phyloP scores from a whole-genome alignment of 2,329 filamentous ascomycete genomes.

The Neoascochyta sp. region DNA sequence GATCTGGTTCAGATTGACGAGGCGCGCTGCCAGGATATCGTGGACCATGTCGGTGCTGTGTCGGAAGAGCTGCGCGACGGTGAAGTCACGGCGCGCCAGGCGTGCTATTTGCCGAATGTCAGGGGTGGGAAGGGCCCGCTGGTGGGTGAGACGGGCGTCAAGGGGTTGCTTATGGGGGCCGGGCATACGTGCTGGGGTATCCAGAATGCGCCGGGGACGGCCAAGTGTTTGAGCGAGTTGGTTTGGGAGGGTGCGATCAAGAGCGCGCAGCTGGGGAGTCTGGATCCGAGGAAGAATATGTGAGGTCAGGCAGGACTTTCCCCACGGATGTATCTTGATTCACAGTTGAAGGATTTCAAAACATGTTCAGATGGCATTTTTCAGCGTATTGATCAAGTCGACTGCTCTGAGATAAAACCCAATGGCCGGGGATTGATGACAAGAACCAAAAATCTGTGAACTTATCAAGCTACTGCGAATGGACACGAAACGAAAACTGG shows the following conservation, averaged over 20 bases:
- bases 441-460: too few relatives aligned
- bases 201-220: constrained; percentile 85
- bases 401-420: too few relatives aligned
- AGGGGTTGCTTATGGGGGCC: constrained; percentile 74
- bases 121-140: constrained; percentile 61
- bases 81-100: constrained; percentile 69
- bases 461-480: too few relatives aligned
- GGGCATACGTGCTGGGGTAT: constrained; percentile 99
- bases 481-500: too few relatives aligned
- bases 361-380: too few relatives aligned
- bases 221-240: constrained; percentile 45
- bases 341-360: too few relatives aligned
- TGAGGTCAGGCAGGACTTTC: too few relatives aligned
- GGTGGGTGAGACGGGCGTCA: constrained; percentile 69
- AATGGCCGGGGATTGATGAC: too few relatives aligned
- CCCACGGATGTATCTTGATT: too few relatives aligned
- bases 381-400: too few relatives aligned
- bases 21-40: constrained; percentile 75
- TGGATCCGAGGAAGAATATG: constrained; percentile 44
- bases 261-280: constrained; percentile 42
- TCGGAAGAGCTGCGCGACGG: constrained; percentile 46
- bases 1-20: constrained; percentile 74
- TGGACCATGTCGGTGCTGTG: constrained; percentile 69
- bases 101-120: constrained; percentile 88
- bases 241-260: constrained; percentile 44